Evolutionary conservation across 805 yeast species (phyloP).

Genomic region (Zygosaccharomyces pseudorouxii): DNA sequence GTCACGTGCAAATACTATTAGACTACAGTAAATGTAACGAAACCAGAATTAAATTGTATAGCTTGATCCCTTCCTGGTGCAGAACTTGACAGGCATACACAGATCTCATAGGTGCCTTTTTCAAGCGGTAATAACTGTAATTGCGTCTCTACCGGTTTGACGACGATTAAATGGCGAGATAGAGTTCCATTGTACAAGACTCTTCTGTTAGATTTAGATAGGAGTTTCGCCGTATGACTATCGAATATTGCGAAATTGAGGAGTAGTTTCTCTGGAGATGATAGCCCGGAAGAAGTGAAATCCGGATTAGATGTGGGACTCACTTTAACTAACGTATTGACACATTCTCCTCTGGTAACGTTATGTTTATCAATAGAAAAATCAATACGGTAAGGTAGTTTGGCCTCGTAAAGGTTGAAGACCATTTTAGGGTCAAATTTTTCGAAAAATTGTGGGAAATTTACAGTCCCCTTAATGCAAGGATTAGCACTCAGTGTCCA

Average conservation of each 20-base stretch:
- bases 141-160: conserved; percentile 42
- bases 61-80: conserved; percentile 6
- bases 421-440: conserved; percentile 26
- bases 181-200: conserved; percentile 69
- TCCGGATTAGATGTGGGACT: conserved; percentile 6
- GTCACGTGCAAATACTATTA: conserved; percentile 1
- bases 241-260: conserved; percentile 23
- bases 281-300: neutral
- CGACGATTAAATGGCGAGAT: conserved; percentile 40
- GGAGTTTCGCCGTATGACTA: conserved; percentile 20
- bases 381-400: conserved; percentile 17
- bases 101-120: conserved; percentile 80
- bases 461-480: conserved; percentile 19
- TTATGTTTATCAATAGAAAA: conserved; percentile 10
- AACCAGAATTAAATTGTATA: conserved; percentile 15
- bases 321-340: conserved; percentile 13
- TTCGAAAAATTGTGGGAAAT: conserved; percentile 27
- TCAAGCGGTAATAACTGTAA: conserved; percentile 59
- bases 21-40: conserved; percentile 12
- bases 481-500: conserved; percentile 46
- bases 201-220: conserved; percentile 44
- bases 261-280: conserved; percentile 1
- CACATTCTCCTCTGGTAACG: conserved; percentile 15
- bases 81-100: conserved; percentile 31
- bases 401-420: conserved; percentile 22